Evolutionary conservation across 2,329 filamentous ascomycete species (phyloP), one percentile per base, ranked within the genome.

Genomic region (Phialophora expanda): DNA sequence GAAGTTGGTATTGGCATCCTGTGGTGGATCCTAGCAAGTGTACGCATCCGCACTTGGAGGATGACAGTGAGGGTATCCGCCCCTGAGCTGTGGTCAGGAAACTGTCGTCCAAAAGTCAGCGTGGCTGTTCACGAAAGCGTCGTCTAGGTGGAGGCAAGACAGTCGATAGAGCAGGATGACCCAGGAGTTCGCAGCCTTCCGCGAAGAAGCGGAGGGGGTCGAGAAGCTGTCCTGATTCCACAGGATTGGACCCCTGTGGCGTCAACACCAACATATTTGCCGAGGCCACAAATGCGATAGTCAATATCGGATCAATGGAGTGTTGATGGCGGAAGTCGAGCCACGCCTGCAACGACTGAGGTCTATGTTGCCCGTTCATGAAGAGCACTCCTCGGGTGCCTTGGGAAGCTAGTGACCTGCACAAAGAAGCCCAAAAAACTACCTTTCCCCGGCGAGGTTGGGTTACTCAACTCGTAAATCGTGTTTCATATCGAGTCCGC

Each of bases 401-500:
- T n/a, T 5, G 17, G 17, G 38, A 44, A n/a, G 38, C 38, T 17
- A 44, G 38, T 8, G 38, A 44, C 17, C 38, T 5, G 38, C 38
- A 8, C 38, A 17, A 44, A 44, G 5, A n/a, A 44, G 14, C 17
- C 24, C 24, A 24, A 3, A 24, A 24, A 24, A 24, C 24, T 24
- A 24, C 24, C 24, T 24, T 24, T 24, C 24, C 24, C 24, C 24
- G 24, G 24, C 17, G 14, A 17, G 17, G 38, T 44, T n/a, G 17
- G 17, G 38, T n/a, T 20, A n/a, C 38, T 44, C 14, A 44, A n/a
- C 17, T 44, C 17, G 20, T 50, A 17, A 14, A 34, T 0, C 26
- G 48, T 50, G n/a, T 34, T 48, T 24, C 38, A 54, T 30, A 24
- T 55, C 28, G 53, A 55, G 12, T 28, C 53, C n/a, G 22, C 53